Base-by-base conservation (phyloP, 257 asterid species). In the Ehretia macrophylla region DNA sequence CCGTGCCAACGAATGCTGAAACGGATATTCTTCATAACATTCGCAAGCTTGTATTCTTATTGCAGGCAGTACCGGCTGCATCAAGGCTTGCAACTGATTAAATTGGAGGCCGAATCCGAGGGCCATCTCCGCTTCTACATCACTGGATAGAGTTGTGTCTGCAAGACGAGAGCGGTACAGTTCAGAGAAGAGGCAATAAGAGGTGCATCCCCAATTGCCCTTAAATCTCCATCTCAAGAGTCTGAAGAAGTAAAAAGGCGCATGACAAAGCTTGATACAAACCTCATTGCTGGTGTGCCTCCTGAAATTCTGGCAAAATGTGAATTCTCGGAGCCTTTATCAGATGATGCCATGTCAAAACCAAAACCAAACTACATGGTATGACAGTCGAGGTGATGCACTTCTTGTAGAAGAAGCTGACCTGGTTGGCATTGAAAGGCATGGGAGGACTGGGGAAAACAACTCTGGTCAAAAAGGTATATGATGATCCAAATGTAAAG, bases 91-190 rank as follows among this genome's bases (percentile, higher is more conserved):
- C 48, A 27, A 54, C 82, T 14, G 91, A 83, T 57, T 73, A 80
- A 71, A 63, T 86, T 5, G 96, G 97, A 50, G 99, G 99, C 35
- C 71, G 99, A 62, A 73, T 70, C n/a, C 79, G 99, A 75, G 95
- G 96, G 47, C 81, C 96, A 32, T 92, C 99, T 12, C 97, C 99
- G 0, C 39, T 88, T 56, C 78, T 75, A 70, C 65, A 75, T 60
- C 97, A 92, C 61, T 92, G 99, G 99, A 52, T 92, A 37, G 94
- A 92, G 22, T 92, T 92, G 78, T 88, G 96, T 59, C 62, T 86
- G 76, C 99, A 88, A 63, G 73, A 80, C 8, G 83, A 81, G 99
- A 69, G 81, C 79, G 68, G 46, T 22, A 53, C 82, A n/a, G 93
- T 80, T 56, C 75, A 79, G 69, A 62, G 97, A n/a, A 17, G 94